phyloP scores from a whole-genome alignment of 768 basidiomycete genomes.

The Astraeus odoratus region DNA sequence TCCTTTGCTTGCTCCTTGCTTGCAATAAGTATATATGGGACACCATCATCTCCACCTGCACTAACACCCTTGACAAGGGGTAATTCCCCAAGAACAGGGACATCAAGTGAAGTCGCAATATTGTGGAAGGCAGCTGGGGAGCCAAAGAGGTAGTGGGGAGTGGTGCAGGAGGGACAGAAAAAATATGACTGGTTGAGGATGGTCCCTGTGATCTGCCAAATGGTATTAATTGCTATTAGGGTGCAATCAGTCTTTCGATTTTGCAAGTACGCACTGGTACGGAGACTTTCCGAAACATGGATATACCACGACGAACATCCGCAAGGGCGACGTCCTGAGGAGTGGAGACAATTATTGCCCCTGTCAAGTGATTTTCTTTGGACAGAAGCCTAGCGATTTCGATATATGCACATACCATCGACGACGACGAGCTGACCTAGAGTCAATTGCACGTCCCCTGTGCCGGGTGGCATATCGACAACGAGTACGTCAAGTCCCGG shows the following conservation, averaged over 20 bases:
- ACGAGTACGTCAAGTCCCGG: slow-evolving; percentile 76
- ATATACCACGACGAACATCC: slow-evolving; percentile 88
- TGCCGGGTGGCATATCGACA: slow-evolving; percentile 95
- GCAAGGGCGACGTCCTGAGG: slow-evolving; percentile 91
- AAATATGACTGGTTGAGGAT: slow-evolving; percentile 87
- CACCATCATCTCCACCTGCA: slow-evolving; percentile 60
- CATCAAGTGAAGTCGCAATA: slow-evolving; percentile 48
- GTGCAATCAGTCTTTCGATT: too few species aligned
- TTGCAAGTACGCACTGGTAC: slow-evolving; percentile 59
- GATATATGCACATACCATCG: slow-evolving; percentile 49
- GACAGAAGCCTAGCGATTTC: not conserved
- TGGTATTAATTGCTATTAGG: too few species aligned
- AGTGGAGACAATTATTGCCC: slow-evolving; percentile 89
- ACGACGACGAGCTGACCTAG: slow-evolving; percentile 82
- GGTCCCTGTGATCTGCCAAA: slow-evolving; percentile 69
- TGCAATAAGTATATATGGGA: slow-evolving; percentile 39
- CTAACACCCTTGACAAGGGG: slow-evolving; percentile 77
- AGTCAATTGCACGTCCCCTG: slow-evolving; percentile 91
- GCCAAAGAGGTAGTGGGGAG: slow-evolving; percentile 64
- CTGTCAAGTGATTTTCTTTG: slow-evolving; percentile 32
- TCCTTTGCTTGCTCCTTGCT: slow-evolving; percentile 8
- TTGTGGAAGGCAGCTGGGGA: slow-evolving; percentile 54
- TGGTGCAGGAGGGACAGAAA: slow-evolving; percentile 65
- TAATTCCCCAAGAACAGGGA: slow-evolving; percentile 71
- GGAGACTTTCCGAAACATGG: slow-evolving; percentile 84